A percentile compares a stretch with the other conserved stretches of the same genome.
Evolutionary conservation across 2,329 filamentous ascomycete species (phyloP).

Genomic region (Aspergillus latus): DNA sequence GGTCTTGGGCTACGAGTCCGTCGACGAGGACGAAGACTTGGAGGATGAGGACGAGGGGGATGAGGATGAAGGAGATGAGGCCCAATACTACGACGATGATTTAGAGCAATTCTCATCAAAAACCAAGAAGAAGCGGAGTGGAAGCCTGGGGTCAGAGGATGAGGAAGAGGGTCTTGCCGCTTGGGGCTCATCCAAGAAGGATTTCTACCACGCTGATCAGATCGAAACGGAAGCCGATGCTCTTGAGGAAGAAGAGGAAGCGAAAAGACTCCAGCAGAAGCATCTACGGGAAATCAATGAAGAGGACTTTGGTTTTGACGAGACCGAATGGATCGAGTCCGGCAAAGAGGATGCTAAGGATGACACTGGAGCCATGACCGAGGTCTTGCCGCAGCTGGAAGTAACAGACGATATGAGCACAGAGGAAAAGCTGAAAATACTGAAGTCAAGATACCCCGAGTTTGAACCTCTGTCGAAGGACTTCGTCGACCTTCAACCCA

Average conservation of each 20-base stretch:
- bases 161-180: conserved; percentile 59
- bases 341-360: conserved; percentile 51
- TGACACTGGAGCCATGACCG: conserved; percentile 66
- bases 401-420: conserved; percentile 75
- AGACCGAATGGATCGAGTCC: conserved; percentile 74
- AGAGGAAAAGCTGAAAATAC: conserved; percentile 71
- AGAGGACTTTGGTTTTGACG: conserved; percentile 90
- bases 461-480: conserved; percentile 84
- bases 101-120: conserved; percentile 26
- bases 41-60: conserved; percentile 48
- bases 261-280: conserved; percentile 83
- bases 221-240: conserved; percentile 72
- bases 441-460: conserved; percentile 84
- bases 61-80: conserved; percentile 38
- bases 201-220: conserved; percentile 88
- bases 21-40: conserved; percentile 39
- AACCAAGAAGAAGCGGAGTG: conserved; percentile 23
- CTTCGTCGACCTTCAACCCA: conserved; percentile 66
- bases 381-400: conserved; percentile 78
- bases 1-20: conserved; percentile 54
- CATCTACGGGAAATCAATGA: conserved; percentile 85
- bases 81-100: conserved; percentile 25
- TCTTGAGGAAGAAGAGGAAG: conserved; percentile 88
- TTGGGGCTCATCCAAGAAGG: conserved; percentile 84
- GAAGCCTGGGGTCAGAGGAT: conserved; percentile 24